These are phyloP conservation scores for Helichrysum umbraculigerum DNA, from an alignment of 129 eudicot genomes.

Conservation along the genomic window DNA sequence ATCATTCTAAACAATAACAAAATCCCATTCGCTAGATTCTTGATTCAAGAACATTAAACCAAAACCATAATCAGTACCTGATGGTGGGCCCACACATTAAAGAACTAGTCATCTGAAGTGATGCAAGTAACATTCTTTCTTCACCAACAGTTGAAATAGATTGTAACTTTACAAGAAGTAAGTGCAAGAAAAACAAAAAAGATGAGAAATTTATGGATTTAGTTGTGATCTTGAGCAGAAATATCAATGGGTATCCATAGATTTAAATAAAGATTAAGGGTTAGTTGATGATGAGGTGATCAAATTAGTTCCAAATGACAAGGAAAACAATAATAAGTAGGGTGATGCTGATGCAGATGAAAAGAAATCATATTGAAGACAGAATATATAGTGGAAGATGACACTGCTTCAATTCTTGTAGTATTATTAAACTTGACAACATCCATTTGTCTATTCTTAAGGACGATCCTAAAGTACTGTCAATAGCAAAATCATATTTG, in stretches of 20 bases:
- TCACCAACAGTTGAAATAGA: conserved; percentile 27
- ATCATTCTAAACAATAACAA: conserved; percentile 19
- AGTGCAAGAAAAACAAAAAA: conserved; percentile 2
- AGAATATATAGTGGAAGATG: conserved; percentile 51
- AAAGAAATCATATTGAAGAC: conserved; percentile 20
- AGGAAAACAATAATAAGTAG: conserved; percentile 25
- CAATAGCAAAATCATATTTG: no score
- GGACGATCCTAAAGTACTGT: no score
- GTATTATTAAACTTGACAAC: conserved; percentile 29
- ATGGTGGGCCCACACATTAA: conserved; percentile 36
- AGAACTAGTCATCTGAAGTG: conserved; percentile 38
- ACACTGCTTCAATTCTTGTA: conserved; percentile 41
- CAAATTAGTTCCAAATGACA: conserved; percentile 36
- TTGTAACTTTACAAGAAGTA: conserved; percentile 3
- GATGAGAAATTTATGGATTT: conserved; percentile 11
- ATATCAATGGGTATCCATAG: conserved; percentile 20
- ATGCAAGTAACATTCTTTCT: conserved; percentile 44
- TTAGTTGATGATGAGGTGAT: conserved; percentile 23
- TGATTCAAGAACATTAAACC: conserved; percentile 11
- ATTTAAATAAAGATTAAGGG: conserved; percentile 31
- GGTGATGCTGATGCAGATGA: conserved; percentile 35
- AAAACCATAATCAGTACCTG: conserved; percentile 30
- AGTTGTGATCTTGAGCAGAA: conserved; percentile 28
- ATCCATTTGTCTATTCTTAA: conserved; percentile 34
- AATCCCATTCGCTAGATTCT: conserved; percentile 28